Evolutionary conservation across 768 basidiomycete genomes (phyloP), one percentile per base, ranked within the genome.

Genomic region (Pleurotus giganteus): DNA sequence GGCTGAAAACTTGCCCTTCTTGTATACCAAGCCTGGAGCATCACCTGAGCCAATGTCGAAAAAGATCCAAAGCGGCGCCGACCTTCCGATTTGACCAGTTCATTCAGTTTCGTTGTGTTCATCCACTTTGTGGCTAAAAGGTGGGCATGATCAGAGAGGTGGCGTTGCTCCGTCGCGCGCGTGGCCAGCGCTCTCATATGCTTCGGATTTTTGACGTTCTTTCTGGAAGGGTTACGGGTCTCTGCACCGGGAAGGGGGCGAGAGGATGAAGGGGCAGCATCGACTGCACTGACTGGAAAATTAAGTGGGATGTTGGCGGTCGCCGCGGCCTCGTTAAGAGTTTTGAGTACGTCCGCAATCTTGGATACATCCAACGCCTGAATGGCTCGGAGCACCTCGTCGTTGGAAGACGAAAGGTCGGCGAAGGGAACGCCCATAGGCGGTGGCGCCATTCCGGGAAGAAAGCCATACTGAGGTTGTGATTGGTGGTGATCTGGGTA

Each of bases 1-100:
- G 0, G 85, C 81, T 23, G 89, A 91, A 62, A 94, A 94, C 64
- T 90, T 92, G 12, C 91, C 91, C 68, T 91, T 91, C 71, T 87
- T 91, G 67, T 90, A 92, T 2, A 89, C 79, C n/a, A 93, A 79
- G 28, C 89, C 90, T 92, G 55, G 21, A 57, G 42, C 1, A 34
- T 36, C 34, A 23, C 42, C 53, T 58, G 57, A 12, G 44, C 53
- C 27, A 32, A 49, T 23, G 34, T 31, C 13, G 19, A 24, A 29
- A 45, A 28, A 21, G 42, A 42, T 17, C 9, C 5, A 39, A 3
- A 12, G 17, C n/a, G n/a, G n/a, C 31, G 41, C 55, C 9, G 54
- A 88, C 91, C 90, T 74, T 89, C 79, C 23, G 76, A 81, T 65
- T 76, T 77, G 12, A 84, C 88, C 60, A 91, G 71, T 59, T 89